Evolutionary conservation across 257 asterid species (phyloP).

Genomic region (Misopates orontium): DNA sequence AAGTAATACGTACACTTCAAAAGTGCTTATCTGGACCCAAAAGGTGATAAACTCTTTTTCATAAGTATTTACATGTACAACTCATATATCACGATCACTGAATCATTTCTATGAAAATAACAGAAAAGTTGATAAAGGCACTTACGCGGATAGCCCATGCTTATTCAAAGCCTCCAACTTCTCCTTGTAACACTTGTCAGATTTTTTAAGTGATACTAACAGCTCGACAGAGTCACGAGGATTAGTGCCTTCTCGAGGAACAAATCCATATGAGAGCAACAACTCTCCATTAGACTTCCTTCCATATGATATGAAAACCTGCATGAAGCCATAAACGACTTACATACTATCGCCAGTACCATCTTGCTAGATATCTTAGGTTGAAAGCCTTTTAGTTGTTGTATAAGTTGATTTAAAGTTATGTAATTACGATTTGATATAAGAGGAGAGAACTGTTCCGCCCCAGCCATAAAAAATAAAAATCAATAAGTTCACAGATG

Average conservation of each 20-base stretch:
- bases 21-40: no score
- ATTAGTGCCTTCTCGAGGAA: conserved; percentile 94
- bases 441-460: no score
- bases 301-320: conserved; percentile 95
- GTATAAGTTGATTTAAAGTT: no score
- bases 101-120: conserved; percentile 6
- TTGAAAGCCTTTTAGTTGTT: neutral
- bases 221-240: conserved; percentile 83
- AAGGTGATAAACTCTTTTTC: no score
- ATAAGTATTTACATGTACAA: no score
- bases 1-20: no score
- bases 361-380: neutral
- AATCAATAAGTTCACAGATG: no score
- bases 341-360: neutral
- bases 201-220: conserved; percentile 58
- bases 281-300: conserved; percentile 91
- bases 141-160: conserved; percentile 75
- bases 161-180: conserved; percentile 65
- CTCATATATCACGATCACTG: conserved; percentile 13
- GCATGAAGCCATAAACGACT: conserved; percentile 28
- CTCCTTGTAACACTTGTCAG: conserved; percentile 79
- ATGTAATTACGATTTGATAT: no score
- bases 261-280: conserved; percentile 93
- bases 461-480: no score
- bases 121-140: conserved; percentile 12